Conservation (phyloP, 805 yeast genomes). For the Clavispora phyllophila region DNA sequence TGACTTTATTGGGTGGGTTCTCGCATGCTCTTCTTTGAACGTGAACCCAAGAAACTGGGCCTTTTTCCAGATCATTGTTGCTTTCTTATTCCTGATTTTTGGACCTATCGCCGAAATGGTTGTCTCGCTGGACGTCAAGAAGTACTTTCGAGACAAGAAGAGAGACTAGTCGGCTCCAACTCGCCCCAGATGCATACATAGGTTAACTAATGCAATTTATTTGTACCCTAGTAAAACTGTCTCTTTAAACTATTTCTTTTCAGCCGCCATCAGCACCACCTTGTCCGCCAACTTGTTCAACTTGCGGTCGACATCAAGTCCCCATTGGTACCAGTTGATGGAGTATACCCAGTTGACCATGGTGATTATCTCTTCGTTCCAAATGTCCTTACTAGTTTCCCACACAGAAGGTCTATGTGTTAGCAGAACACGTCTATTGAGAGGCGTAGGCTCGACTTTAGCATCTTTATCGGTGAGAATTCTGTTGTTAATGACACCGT, state of each 20-base stretch:
- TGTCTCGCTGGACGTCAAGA: conserved; percentile 47
- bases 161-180: background rate
- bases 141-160: conserved; percentile 37
- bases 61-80: conserved; percentile 37
- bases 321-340: conserved; percentile 44
- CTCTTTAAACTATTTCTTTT: conserved; percentile 6
- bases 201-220: background rate
- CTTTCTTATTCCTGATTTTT: conserved; percentile 31
- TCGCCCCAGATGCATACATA: no score
- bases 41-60: conserved; percentile 61
- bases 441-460: conserved; percentile 39
- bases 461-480: conserved; percentile 47
- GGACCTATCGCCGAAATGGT: conserved; percentile 54
- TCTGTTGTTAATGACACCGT: conserved; percentile 47
- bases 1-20: conserved; percentile 79
- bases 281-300: conserved; percentile 26
- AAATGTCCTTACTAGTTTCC: conserved; percentile 69
- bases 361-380: conserved; percentile 69
- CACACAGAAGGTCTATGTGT: conserved; percentile 34
- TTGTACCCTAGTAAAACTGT: background rate
- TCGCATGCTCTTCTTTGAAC: conserved; percentile 65
- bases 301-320: conserved; percentile 31
- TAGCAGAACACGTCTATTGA: conserved; percentile 22
- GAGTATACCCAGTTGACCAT: conserved; percentile 61
- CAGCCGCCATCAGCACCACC: conserved; percentile 9